Evolutionary conservation across 345 rosid genomes (phyloP), one percentile per base, ranked within the genome.

Genomic region (Arabis hirsuta): DNA sequence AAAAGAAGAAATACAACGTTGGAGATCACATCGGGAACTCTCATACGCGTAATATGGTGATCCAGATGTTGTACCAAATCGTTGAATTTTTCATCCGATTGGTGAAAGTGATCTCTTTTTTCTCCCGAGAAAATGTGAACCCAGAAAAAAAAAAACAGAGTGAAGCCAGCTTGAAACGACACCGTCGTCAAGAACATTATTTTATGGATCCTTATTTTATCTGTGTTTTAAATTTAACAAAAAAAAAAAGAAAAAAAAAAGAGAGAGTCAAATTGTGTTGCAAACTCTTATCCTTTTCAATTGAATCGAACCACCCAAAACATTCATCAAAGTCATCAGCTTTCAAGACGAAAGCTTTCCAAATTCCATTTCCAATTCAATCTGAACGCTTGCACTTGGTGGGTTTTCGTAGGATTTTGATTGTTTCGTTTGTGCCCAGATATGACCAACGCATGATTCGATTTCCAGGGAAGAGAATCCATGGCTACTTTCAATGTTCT

Each of bases 401-500:
- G 43, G 48, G 32, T 13, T 16, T 27, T 65, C 36, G 4, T 71
- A 62, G 13, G 50, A 0, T 39, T 54, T 55, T 32, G 55, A 10
- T 36, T 19, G 7, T 55, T 12, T 47, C 14, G 13, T 20, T 7
- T 36, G 26, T 31, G n/a, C 44, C 9, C 14, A 36, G 6, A 11
- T 36, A 62, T 47, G 74, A 69, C 19, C 75, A 39, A 63, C 79
- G 62, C 69, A 69, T 76, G 75, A 76, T 62, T 76, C 67, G 52
- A 55, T n/a, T 45, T 55, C 31, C 13, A 55, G 67, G 62, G 7
- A 32, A 51, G 69, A 60, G 22, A 62, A 58, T 45, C 70, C 59
- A 91, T 91, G 97, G 85, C 89, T 74, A 74, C 82, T 44, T 66
- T 81, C 73, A 79, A 62, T 79, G 76, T 82, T 60, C 84, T 84